A percentile compares a stretch with the other conserved stretches of the same genome.
phyloP scores from a whole-genome alignment of 179 eudicot genomes.

The Spinacia oleracea region DNA sequence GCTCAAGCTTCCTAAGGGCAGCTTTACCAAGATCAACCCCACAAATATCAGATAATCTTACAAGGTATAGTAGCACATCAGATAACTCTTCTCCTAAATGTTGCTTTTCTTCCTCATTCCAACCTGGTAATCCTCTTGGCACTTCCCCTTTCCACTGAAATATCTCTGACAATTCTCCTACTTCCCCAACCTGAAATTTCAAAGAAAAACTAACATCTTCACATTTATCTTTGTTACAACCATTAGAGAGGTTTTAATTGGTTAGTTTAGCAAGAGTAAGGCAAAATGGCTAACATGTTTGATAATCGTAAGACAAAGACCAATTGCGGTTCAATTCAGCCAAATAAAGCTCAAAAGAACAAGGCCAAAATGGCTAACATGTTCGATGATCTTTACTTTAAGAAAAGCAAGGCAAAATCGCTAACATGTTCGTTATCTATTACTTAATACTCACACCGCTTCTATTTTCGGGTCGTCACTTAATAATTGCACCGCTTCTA shows the following conservation, averaged over 20 bases:
- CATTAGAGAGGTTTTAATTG: background rate
- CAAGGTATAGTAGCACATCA: conserved; percentile 70
- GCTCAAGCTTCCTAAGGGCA: conserved; percentile 61
- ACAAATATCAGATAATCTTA: conserved; percentile 69
- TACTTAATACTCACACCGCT: too few relatives aligned
- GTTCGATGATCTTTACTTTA: too few relatives aligned
- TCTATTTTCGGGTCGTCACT: too few relatives aligned
- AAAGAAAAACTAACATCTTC: too few relatives aligned
- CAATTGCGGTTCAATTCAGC: too few relatives aligned
- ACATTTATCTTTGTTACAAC: too few relatives aligned
- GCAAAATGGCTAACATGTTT: background rate
- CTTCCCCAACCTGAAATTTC: conserved; percentile 76
- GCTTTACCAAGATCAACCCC: conserved; percentile 79
- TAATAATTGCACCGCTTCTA: too few relatives aligned
- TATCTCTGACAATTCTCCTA: conserved; percentile 74
- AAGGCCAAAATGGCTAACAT: too few relatives aligned
- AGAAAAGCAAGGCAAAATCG: too few relatives aligned
- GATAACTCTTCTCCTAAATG: conserved; percentile 81
- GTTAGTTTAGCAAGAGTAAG: background rate
- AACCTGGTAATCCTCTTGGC: conserved; percentile 64
- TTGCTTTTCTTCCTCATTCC: conserved; percentile 58
- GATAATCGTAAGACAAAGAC: too few relatives aligned
- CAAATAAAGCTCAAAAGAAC: too few relatives aligned
- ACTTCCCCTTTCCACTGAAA: conserved; percentile 88
- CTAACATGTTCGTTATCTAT: too few relatives aligned